phyloP scores from a whole-genome alignment of 371 early-diverging fungal species.

The Syncephalis fuscata region DNA sequence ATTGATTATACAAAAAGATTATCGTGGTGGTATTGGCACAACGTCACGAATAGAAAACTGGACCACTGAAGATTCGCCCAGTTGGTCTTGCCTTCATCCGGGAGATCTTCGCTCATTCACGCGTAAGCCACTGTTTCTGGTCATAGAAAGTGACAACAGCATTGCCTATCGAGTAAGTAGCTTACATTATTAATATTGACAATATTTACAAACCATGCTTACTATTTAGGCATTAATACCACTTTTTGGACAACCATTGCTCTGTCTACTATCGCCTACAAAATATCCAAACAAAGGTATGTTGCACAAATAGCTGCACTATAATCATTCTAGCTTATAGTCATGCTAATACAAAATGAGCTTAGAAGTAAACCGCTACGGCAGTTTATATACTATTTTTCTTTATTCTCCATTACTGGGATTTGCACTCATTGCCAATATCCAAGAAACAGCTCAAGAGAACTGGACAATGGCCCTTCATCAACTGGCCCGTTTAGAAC shows the following conservation, averaged over 20 bases:
- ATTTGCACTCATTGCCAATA: conserved; percentile 48
- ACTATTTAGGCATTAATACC: conserved; percentile 19
- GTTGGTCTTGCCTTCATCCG: conserved; percentile 57
- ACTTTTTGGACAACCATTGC: conserved; percentile 72
- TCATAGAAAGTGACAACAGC: conserved; percentile 80
- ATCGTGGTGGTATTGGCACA: conserved; percentile 50
- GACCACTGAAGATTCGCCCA: conserved; percentile 9
- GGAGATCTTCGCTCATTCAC: conserved; percentile 84
- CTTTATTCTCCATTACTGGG: conserved; percentile 67
- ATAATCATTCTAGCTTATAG: too few relatives aligned
- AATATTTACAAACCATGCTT: background rate
- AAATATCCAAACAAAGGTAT: conserved; percentile 39
- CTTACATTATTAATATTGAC: background rate
- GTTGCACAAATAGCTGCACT: background rate
- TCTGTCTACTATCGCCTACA: conserved; percentile 77
- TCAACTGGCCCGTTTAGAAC: conserved; percentile 27
- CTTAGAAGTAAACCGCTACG: conserved; percentile 60
- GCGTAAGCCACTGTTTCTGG: conserved; percentile 80
- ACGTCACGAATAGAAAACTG: conserved; percentile 19
- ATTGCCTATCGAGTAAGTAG: conserved; percentile 43
- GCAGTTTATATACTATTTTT: conserved; percentile 82
- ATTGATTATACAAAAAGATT: conserved; percentile 25
- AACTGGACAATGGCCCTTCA: conserved; percentile 38
- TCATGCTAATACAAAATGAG: background rate
- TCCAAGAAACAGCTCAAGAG: conserved; percentile 29